These are phyloP conservation scores for Stylonectria norvegica DNA, from an alignment of 2,329 filamentous ascomycete genomes.

Conservation along the genomic window DNA sequence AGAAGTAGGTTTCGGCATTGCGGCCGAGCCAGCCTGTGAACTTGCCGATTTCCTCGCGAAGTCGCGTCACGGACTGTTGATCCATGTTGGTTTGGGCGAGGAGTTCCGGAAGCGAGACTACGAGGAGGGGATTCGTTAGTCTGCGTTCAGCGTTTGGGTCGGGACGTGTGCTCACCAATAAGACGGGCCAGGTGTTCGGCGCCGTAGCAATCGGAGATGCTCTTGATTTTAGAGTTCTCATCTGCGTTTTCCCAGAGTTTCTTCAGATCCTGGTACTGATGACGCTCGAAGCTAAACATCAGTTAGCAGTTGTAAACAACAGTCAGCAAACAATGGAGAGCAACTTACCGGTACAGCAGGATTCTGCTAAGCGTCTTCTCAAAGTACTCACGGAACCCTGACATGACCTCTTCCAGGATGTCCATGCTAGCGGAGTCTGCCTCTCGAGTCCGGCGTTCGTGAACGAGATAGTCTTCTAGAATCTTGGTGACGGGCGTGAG, in stretches of 20 bases:
- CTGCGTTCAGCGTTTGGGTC: too few species aligned
- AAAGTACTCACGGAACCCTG: slow-evolving; percentile 89
- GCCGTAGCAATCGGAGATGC: slow-evolving; percentile 79
- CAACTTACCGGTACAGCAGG: slow-evolving; percentile 69
- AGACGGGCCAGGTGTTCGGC: slow-evolving; percentile 88
- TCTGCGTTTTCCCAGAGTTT: slow-evolving; percentile 63
- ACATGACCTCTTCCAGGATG: slow-evolving; percentile 83
- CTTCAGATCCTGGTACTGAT: slow-evolving; percentile 77
- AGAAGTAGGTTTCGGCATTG: slow-evolving; percentile 74
- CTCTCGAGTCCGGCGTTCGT: slow-evolving; percentile 64
- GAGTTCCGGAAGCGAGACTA: slow-evolving; percentile 87
- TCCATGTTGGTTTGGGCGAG: slow-evolving; percentile 99
- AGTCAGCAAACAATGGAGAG: neutral
- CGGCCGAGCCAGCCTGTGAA: slow-evolving; percentile 82
- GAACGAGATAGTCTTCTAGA: slow-evolving; percentile 73
- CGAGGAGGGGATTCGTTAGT: too few species aligned
- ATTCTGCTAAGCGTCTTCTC: slow-evolving; percentile 85
- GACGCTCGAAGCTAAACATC: slow-evolving; percentile 73
- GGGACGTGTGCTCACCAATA: slow-evolving; percentile 61
- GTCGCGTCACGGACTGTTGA: slow-evolving; percentile 78
- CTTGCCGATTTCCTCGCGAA: slow-evolving; percentile 84
- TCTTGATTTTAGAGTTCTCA: slow-evolving; percentile 65
- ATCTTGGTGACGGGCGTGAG: slow-evolving; percentile 71
- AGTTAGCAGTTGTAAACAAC: slow-evolving; percentile 18
- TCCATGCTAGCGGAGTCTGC: slow-evolving; percentile 70